Conservation (phyloP, 495 filamentous ascomycete genomes). For the Aspergillus olivimuriae region DNA sequence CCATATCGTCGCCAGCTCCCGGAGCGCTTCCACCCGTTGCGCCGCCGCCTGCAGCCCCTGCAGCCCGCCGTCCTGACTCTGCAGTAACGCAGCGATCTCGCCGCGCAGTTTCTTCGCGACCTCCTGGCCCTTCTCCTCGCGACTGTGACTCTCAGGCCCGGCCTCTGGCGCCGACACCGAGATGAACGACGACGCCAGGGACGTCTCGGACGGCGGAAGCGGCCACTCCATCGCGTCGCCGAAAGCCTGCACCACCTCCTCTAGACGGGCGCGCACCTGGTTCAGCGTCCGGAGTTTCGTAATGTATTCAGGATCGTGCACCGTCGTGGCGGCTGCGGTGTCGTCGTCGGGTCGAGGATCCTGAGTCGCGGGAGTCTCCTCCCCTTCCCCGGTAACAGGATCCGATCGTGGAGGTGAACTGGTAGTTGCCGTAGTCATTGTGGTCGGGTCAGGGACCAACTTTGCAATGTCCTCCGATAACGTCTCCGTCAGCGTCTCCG, state of each 20-base stretch:
- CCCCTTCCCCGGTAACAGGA: too few relatives aligned
- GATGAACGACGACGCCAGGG: conserved; percentile 66
- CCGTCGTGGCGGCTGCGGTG: not conserved
- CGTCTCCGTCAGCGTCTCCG: conserved; percentile 67
- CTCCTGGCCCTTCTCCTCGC: conserved; percentile 74
- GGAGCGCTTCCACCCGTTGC: conserved; percentile 63
- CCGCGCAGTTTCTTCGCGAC: conserved; percentile 59
- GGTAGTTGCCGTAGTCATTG: too few relatives aligned
- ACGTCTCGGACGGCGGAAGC: conserved; percentile 72
- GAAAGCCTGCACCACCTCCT: conserved; percentile 81
- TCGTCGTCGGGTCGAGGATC: not conserved
- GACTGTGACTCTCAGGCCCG: conserved; percentile 53
- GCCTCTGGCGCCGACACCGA: conserved; percentile 74
- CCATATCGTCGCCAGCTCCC: conserved; percentile 72
- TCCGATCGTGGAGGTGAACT: too few relatives aligned
- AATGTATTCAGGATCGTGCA: conserved; percentile 61
- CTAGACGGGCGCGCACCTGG: conserved; percentile 71
- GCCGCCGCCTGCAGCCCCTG: conserved; percentile 59
- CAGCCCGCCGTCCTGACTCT: conserved; percentile 34
- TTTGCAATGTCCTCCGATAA: conserved; percentile 61
- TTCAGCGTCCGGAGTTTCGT: conserved; percentile 73
- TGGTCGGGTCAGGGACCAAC: conserved; percentile 49
- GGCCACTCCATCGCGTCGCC: conserved; percentile 92
- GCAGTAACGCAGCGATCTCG: conserved; percentile 65
- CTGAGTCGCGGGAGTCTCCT: not conserved